Percentiles rank a stretch among this genome's conserved stretches.
These are phyloP conservation scores for Heterobasidion annosum DNA, from an alignment of 1,284 basidiomycete species.

Conservation along the genomic window DNA sequence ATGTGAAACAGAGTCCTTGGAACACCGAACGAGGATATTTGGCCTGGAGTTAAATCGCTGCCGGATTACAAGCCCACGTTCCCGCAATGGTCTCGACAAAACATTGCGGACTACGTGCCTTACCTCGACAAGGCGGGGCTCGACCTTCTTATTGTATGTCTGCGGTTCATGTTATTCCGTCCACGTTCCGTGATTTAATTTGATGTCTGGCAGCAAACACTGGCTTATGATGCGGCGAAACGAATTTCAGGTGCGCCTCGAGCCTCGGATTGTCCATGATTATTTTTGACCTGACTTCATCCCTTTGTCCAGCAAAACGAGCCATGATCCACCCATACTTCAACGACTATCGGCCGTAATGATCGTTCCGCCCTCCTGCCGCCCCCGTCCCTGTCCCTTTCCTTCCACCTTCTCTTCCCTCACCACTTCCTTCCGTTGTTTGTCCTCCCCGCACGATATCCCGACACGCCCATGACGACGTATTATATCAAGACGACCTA, in stretches of 20 bases:
- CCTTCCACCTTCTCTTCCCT: not conserved
- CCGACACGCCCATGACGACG: not conserved
- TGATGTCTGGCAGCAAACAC: conserved; percentile 46
- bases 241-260: conserved; percentile 75
- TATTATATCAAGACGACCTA: not conserved
- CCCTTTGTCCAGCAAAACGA: conserved; percentile 61
- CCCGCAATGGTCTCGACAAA: conserved; percentile 83
- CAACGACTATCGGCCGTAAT: conserved; percentile 33
- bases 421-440: not conserved
- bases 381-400: not conserved
- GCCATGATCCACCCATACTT: conserved; percentile 83
- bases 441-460: not conserved
- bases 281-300: not conserved
- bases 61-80: conserved; percentile 97
- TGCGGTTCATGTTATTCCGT: not conserved
- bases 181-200: not conserved
- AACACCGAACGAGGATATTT: conserved; percentile 88
- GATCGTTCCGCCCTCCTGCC: not conserved
- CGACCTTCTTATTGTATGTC: conserved; percentile 66
- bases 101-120: conserved; percentile 59
- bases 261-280: not conserved
- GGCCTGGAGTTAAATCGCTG: conserved; percentile 86
- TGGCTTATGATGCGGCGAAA: conserved; percentile 91
- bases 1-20: conserved; percentile 28
- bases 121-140: conserved; percentile 65